phyloP scores from a whole-genome alignment of 2,329 filamentous ascomycete species.

The Colletotrichum cordylinicola region DNA sequence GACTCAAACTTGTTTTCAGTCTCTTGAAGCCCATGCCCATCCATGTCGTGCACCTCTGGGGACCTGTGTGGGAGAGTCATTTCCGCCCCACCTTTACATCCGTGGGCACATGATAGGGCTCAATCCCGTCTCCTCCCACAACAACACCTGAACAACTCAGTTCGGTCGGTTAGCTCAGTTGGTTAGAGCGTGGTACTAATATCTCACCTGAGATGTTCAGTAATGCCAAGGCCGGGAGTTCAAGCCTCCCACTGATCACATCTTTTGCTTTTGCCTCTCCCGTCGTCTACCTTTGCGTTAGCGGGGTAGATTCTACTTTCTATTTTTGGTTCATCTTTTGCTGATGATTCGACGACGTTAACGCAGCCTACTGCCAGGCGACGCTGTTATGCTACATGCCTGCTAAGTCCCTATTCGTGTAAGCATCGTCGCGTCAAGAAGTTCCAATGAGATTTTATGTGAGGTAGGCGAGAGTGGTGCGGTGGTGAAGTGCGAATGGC shows the following conservation, averaged over 20 bases:
- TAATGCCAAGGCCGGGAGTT: slow-evolving; percentile 21
- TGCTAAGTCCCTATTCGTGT: background rate
- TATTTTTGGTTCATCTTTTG: background rate
- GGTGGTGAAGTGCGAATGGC: background rate
- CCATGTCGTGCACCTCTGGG: background rate
- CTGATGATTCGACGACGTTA: background rate
- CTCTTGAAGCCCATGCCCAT: background rate
- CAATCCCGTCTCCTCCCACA: background rate
- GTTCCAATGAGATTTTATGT: background rate
- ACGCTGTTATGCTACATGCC: background rate
- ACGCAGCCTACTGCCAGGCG: background rate
- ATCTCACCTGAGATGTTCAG: slow-evolving; percentile 6
- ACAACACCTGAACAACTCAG: background rate
- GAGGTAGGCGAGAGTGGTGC: background rate
- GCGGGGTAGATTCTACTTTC: background rate
- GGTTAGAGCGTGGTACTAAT: slow-evolving; percentile 23
- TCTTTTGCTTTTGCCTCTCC: background rate
- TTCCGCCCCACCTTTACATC: background rate
- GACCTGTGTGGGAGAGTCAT: background rate
- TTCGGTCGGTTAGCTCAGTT: slow-evolving; percentile 20
- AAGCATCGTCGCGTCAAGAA: background rate
- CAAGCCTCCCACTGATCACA: slow-evolving; percentile 20
- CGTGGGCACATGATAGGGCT: slow-evolving; percentile 1
- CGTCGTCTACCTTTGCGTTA: background rate
- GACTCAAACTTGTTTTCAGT: background rate